A percentile compares a stretch with the other conserved stretches of the same genome.
phyloP scores from a whole-genome alignment of 148 eudicot genomes.

The Persicaria tinctoria region DNA sequence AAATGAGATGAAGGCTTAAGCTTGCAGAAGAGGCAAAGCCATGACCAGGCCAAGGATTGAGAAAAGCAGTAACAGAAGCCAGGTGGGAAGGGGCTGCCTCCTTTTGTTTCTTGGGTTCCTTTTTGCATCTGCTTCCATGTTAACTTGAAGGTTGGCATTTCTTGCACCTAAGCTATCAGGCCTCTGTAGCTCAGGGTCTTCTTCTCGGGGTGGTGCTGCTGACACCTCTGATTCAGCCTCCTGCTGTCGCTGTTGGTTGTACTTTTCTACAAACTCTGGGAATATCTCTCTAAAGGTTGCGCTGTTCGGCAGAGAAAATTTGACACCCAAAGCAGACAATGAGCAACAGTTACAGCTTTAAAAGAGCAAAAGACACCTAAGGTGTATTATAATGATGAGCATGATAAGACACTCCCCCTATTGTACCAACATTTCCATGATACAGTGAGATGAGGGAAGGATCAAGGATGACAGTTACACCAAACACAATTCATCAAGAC shows the following conservation, averaged over 20 bases:
- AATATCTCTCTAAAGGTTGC: slow-evolving; percentile 78
- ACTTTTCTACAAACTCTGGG: slow-evolving; percentile 83
- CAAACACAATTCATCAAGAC: no score
- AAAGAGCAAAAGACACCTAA: neutral
- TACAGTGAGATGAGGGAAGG: no score
- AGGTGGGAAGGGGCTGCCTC: slow-evolving; percentile 52
- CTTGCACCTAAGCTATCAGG: slow-evolving; percentile 5
- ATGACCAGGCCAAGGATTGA: slow-evolving; percentile 68
- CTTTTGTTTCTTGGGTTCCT: slow-evolving; percentile 34
- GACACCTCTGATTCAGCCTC: slow-evolving; percentile 15
- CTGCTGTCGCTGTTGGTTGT: slow-evolving; percentile 43
- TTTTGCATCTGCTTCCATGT: slow-evolving; percentile 24
- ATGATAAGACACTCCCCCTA: no score
- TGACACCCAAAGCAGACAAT: neutral
- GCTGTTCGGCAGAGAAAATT: slow-evolving; percentile 24
- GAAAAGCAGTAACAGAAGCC: slow-evolving; percentile 60
- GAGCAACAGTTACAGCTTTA: neutral
- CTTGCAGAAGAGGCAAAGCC: slow-evolving; percentile 86
- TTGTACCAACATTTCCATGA: no score
- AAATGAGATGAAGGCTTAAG: slow-evolving; percentile 25
- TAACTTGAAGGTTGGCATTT: slow-evolving; percentile 15
- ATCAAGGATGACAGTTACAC: no score
- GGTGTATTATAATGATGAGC: neutral
- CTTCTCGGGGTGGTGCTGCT: slow-evolving; percentile 23
- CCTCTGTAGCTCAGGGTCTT: slow-evolving; percentile 21